Evolutionary conservation across 129 eudicot species (phyloP).

Genomic region (Lactuca sativa): DNA sequence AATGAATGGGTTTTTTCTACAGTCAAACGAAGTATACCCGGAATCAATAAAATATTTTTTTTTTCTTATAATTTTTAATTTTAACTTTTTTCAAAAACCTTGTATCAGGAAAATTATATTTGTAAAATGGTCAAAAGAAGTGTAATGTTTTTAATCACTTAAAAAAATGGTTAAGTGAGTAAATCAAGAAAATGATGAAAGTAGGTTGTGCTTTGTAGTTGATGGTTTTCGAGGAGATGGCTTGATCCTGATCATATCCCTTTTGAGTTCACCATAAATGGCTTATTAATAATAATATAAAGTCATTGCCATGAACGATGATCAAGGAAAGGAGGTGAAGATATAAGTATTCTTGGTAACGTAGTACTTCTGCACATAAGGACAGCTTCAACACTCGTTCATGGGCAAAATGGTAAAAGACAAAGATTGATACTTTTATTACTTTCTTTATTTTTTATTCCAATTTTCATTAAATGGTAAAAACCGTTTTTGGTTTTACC

Average conservation of each 20-base stretch:
- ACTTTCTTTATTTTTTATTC: slow-evolving; percentile 3
- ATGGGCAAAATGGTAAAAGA: slow-evolving; percentile 20
- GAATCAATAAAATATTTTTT: too few relatives aligned
- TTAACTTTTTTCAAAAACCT: too few relatives aligned
- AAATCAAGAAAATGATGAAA: neutral
- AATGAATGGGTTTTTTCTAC: too few relatives aligned
- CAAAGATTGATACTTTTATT: slow-evolving; percentile 25
- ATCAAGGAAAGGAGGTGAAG: slow-evolving; percentile 31
- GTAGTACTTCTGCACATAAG: slow-evolving; percentile 20
- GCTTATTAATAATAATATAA: slow-evolving; percentile 16
- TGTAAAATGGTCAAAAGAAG: too few relatives aligned
- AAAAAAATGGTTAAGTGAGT: neutral
- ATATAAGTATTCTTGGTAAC: slow-evolving; percentile 10
- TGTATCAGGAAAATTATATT: too few relatives aligned
- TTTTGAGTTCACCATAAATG: slow-evolving; percentile 40
- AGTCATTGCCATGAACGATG: slow-evolving; percentile 34
- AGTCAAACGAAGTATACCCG: too few relatives aligned
- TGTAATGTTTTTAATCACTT: neutral
- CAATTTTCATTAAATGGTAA: slow-evolving; percentile 26
- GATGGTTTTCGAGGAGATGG: slow-evolving; percentile 44
- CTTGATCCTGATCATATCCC: slow-evolving; percentile 28
- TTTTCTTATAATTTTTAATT: too few relatives aligned
- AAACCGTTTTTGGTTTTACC: slow-evolving; percentile 17
- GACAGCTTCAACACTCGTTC: slow-evolving; percentile 12
- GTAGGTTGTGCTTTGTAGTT: slow-evolving; percentile 24